Base-by-base conservation (phyloP, 2,329 filamentous ascomycete genomes). In the Ascochyta clinopodiicola region DNA sequence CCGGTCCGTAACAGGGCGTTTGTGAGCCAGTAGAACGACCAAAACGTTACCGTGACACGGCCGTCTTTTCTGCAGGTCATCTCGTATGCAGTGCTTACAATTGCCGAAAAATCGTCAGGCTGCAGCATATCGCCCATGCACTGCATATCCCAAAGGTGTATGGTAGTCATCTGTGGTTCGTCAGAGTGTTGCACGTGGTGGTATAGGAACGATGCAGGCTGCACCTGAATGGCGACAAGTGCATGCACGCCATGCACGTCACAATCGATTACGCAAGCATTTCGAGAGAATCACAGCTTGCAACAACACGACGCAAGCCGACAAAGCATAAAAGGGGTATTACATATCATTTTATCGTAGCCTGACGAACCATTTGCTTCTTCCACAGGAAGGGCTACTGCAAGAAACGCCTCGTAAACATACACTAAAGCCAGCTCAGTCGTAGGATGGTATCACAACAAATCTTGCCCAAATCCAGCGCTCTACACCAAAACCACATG, bases 391-490 rank as follows among this genome's bases (percentile, higher is more conserved):
- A 36, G n/a, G 25, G 39, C 31, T 44, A 40, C 34, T 48, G 31
- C 48, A 40, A 37, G 32, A 51, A 60, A 57, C 43, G 51, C 51
- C 39, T 39, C 40, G 32, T 53, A 42, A 56, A 48, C 47, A 54
- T 51, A 52, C 51, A 47, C 47, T 54, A 61, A 65, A 62, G 39
- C 62, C 58, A 64, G 61, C 59, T 60, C 56, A 60, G 43, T 61
- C 55, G 51, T 57, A 57, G 45, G 52, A 55, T 66, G 65, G 65
- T 68, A 68, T 68, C 63, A 66, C 56, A 62, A 57, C 46, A 47
- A 56, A 35, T 51, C 52, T 44, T 44, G 29, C 21, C 39, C 32
- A 19, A 48, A 35, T 34, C 22, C 17, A 17, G 45, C 21, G 17
- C 40, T 36, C 32, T 10, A 29, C 6, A 43, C n/a, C 21, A 19